Evolutionary conservation across 345 rosid genomes (phyloP).

Genomic region (Melastoma malabathricum): DNA sequence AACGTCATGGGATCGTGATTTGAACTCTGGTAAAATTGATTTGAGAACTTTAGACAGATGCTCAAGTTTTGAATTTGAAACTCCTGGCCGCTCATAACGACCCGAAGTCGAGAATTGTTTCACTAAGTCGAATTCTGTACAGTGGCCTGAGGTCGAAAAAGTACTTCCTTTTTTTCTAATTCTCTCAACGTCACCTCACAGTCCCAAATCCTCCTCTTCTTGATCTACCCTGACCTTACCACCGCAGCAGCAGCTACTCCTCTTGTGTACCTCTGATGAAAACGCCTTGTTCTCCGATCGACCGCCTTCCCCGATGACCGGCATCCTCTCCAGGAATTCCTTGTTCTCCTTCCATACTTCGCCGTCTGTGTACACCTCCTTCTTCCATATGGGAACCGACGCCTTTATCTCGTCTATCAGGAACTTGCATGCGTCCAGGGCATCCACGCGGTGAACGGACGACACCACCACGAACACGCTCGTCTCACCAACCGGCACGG

Average conservation of each 20-base stretch:
- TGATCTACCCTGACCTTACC: slow-evolving; percentile 37
- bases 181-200: too few relatives aligned
- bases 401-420: slow-evolving; percentile 78
- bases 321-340: slow-evolving; percentile 55
- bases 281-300: slow-evolving; percentile 7
- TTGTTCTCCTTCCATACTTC: slow-evolving; percentile 94
- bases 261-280: slow-evolving; percentile 14
- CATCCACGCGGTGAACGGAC: slow-evolving; percentile 69
- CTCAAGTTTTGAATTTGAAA: too few relatives aligned
- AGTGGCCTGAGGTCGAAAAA: too few relatives aligned
- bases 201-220: neutral
- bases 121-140: too few relatives aligned
- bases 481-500: slow-evolving; percentile 82
- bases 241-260: slow-evolving; percentile 53
- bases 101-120: too few relatives aligned
- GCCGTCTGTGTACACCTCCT: slow-evolving; percentile 78
- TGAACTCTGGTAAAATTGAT: too few relatives aligned
- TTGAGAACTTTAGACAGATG: too few relatives aligned
- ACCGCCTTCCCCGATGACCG: slow-evolving; percentile 30
- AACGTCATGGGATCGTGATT: too few relatives aligned
- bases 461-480: slow-evolving; percentile 78
- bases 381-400: slow-evolving; percentile 87
- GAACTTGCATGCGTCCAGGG: slow-evolving; percentile 75
- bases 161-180: too few relatives aligned
- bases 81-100: too few relatives aligned